Evolutionary conservation across 441 rosid species (phyloP).

Genomic region (Rhodomyrtus psidioides): DNA sequence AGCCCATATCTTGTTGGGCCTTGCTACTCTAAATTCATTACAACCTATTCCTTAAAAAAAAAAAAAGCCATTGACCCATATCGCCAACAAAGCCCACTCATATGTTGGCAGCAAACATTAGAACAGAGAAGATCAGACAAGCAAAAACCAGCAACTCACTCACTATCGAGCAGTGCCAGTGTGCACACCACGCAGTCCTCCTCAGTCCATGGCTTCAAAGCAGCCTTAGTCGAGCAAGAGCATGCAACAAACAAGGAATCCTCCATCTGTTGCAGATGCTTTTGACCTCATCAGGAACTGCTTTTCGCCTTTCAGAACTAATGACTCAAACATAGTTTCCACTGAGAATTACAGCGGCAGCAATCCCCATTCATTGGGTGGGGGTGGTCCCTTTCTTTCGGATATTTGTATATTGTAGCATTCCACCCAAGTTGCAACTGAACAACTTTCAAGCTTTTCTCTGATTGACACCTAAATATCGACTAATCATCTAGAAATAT

Average conservation of each 20-base stretch:
- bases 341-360: neutral
- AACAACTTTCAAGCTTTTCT: constrained; percentile 31
- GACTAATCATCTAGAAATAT: too few species aligned
- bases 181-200: neutral
- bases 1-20: neutral
- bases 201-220: neutral
- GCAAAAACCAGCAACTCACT: neutral
- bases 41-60: neutral
- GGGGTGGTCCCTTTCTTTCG: constrained; percentile 14
- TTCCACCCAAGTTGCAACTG: too few species aligned
- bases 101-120: neutral
- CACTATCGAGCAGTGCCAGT: neutral
- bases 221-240: neutral
- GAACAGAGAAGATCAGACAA: neutral
- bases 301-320: neutral
- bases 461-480: too few species aligned
- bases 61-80: neutral
- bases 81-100: neutral
- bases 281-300: neutral
- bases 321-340: neutral
- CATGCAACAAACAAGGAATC: neutral
- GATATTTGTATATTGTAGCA: too few species aligned
- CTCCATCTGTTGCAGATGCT: too few species aligned
- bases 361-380: neutral
- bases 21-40: neutral